These are phyloP conservation scores for Xylaria palmicola DNA, from an alignment of 495 filamentous ascomycete species.

Conservation along the genomic window DNA sequence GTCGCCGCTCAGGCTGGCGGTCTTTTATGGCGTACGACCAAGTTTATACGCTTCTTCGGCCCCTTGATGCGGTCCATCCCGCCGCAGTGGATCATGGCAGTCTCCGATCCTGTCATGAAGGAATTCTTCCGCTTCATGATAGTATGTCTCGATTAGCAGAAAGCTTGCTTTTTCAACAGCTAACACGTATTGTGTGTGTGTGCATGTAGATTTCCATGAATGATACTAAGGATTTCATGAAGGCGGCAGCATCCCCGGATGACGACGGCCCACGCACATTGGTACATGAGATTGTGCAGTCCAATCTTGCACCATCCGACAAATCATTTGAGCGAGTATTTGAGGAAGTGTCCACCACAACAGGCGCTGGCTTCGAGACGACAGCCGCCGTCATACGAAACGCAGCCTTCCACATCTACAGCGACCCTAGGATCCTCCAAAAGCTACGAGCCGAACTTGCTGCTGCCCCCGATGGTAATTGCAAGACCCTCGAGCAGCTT, in stretches of 20 bases:
- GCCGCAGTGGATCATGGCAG: slow-evolving; percentile 21
- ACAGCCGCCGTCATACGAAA: slow-evolving; percentile 28
- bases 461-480: background rate
- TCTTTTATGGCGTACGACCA: slow-evolving; percentile 30
- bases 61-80: slow-evolving; percentile 27
- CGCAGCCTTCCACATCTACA: slow-evolving; percentile 27
- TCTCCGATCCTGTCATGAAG: slow-evolving; percentile 21
- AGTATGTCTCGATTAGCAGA: slow-evolving; percentile 5
- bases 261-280: slow-evolving; percentile 24
- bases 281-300: slow-evolving; percentile 32
- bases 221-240: slow-evolving; percentile 18
- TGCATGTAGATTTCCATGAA: slow-evolving; percentile 8
- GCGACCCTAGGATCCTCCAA: slow-evolving; percentile 21
- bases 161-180: background rate
- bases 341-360: slow-evolving; percentile 26
- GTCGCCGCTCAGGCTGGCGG: slow-evolving; percentile 20
- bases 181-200: slow-evolving; percentile 10
- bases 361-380: slow-evolving; percentile 33
- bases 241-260: slow-evolving; percentile 16
- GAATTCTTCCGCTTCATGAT: slow-evolving; percentile 26
- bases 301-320: slow-evolving; percentile 28
- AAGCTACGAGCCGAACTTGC: slow-evolving; percentile 26
- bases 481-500: slow-evolving; percentile 30
- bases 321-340: slow-evolving; percentile 27
- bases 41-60: slow-evolving; percentile 29